Percentiles rank a stretch among this genome's conserved stretches.
Conservation (phyloP, 2,329 filamentous ascomycete genomes). For the Xylaria sp. region DNA sequence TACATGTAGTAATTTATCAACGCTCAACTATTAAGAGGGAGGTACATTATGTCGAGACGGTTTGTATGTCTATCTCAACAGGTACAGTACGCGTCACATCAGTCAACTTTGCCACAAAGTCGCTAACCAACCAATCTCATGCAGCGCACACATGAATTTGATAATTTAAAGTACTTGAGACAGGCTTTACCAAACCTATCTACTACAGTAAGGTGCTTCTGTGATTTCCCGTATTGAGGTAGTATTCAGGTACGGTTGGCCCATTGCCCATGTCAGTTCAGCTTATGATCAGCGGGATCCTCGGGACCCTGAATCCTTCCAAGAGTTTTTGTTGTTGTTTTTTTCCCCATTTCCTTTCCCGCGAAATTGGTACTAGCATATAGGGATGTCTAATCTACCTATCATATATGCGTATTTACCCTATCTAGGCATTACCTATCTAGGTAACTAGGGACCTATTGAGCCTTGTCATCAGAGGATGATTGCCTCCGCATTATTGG, state of each 20-base stretch:
- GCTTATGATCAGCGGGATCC: conserved; percentile 15
- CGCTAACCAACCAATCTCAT: no score
- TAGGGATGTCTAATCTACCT: no score
- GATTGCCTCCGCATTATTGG: conserved; percentile 9
- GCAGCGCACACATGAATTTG: no score
- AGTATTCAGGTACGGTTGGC: conserved; percentile 14
- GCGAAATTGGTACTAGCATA: no score
- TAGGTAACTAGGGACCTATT: conserved; percentile 17
- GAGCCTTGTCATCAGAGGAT: conserved; percentile 3
- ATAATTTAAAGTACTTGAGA: neutral
- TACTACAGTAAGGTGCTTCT: neutral
- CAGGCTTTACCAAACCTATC: neutral
- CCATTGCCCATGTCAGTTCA: conserved; percentile 9
- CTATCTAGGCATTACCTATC: conserved; percentile 6
- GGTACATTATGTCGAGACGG: no score
- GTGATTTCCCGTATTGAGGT: conserved; percentile 13
- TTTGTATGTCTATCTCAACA: no score
- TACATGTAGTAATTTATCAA: no score
- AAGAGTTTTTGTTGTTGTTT: neutral
- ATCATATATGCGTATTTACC: no score
- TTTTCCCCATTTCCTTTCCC: neutral
- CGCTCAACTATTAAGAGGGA: no score
- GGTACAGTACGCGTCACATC: no score
- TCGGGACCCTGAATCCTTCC: conserved; percentile 24
- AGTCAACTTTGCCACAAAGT: no score